phyloP scores from a whole-genome alignment of 2,329 filamentous ascomycete species.

The Fusarium citri region DNA sequence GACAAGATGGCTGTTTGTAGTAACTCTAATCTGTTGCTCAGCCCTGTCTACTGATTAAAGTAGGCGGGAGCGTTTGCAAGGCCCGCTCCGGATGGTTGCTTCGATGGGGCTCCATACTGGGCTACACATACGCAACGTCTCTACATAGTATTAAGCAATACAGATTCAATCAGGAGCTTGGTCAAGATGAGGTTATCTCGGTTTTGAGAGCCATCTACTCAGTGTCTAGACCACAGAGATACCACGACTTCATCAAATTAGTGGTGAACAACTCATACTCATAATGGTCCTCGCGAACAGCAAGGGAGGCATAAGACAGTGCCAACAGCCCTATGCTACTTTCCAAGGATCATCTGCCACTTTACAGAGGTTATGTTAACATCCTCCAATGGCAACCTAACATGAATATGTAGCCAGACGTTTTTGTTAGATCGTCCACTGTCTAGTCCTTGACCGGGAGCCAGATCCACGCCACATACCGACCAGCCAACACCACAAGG shows the following conservation, averaged over 20 bases:
- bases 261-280: background rate
- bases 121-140: background rate
- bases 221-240: background rate
- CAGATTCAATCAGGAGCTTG: background rate
- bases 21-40: background rate
- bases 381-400: background rate
- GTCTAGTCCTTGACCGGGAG: constrained; percentile 18
- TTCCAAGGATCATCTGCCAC: background rate
- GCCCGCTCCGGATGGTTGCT: constrained; percentile 30
- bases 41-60: background rate
- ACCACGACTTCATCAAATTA: background rate
- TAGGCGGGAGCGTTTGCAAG: constrained; percentile 24
- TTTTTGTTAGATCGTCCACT: constrained; percentile 28
- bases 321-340: background rate
- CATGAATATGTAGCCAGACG: constrained; percentile 20
- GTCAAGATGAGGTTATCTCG: background rate
- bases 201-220: background rate
- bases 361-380: background rate
- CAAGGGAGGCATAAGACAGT: background rate
- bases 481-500: constrained; percentile 23
- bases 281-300: constrained; percentile 1
- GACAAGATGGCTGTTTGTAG: constrained; percentile 28
- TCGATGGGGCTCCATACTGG: background rate
- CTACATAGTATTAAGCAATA: background rate
- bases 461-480: constrained; percentile 44